A percentile compares a stretch with the other conserved stretches of the same genome.
Conservation (phyloP, 345 rosid species). For the Eucalyptus guilfoylei region DNA sequence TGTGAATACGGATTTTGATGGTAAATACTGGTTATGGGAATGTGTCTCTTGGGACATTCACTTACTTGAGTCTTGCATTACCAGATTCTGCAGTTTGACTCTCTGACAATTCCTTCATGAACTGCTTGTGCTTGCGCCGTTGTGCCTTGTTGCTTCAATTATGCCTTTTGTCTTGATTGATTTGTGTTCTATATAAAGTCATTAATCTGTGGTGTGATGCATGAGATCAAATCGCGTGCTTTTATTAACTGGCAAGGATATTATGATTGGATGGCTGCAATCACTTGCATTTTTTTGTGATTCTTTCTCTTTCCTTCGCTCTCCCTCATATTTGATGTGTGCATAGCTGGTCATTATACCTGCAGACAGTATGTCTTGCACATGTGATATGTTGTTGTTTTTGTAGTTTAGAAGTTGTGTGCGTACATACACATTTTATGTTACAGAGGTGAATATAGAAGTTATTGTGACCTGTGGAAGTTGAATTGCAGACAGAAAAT, state of each 20-base stretch:
- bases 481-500: constrained; percentile 17
- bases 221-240: neutral
- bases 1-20: neutral
- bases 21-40: neutral
- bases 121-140: neutral
- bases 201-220: neutral
- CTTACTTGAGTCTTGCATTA: neutral
- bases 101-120: neutral
- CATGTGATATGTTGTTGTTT: neutral
- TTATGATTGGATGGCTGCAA: neutral
- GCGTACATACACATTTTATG: neutral
- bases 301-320: neutral
- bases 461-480: neutral
- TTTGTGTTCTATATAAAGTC: neutral
- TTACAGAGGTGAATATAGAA: neutral
- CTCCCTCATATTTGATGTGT: neutral
- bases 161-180: neutral
- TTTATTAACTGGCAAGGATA: neutral
- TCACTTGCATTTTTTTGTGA: neutral
- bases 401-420: neutral
- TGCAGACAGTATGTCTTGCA: neutral
- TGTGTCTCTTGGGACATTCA: neutral
- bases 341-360: neutral
- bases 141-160: neutral
- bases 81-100: neutral